Evolutionary conservation across 2,329 filamentous ascomycete genomes (phyloP).

Genomic region (Ilyonectria sp.): DNA sequence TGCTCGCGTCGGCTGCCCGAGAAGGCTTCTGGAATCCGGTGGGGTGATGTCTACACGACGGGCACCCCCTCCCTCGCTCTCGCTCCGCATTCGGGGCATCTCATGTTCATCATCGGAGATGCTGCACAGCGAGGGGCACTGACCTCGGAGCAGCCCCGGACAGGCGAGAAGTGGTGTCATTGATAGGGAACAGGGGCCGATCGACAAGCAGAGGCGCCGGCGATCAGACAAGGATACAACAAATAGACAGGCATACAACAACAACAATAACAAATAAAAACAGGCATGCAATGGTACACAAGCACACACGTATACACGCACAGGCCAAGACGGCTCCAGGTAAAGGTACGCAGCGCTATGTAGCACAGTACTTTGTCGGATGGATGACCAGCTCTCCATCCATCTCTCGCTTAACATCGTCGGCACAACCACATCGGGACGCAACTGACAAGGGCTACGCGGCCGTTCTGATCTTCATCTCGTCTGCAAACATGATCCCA

Average conservation of each 20-base stretch:
- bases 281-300: background rate
- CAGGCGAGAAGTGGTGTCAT: slow-evolving; percentile 17
- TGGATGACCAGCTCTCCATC: background rate
- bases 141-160: slow-evolving; percentile 8
- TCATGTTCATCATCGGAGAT: slow-evolving; percentile 22
- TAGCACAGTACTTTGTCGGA: background rate
- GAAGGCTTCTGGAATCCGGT: slow-evolving; percentile 26
- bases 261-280: background rate
- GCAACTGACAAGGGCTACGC: slow-evolving; percentile 9
- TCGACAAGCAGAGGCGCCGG: background rate
- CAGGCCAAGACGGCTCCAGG: slow-evolving; percentile 1
- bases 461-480: slow-evolving; percentile 21
- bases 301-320: slow-evolving; percentile 1
- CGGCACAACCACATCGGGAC: background rate
- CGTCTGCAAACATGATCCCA: slow-evolving; percentile 4
- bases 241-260: background rate
- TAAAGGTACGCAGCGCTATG: background rate
- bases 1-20: background rate
- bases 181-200: slow-evolving; percentile 15
- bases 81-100: background rate
- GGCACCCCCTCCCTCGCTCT: background rate
- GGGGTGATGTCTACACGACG: slow-evolving; percentile 19
- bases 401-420: background rate
- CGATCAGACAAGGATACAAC: background rate
- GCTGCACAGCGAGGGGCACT: slow-evolving; percentile 19